phyloP scores from a whole-genome alignment of 2,329 filamentous ascomycete species.

The Macrophomina phaseolina region DNA sequence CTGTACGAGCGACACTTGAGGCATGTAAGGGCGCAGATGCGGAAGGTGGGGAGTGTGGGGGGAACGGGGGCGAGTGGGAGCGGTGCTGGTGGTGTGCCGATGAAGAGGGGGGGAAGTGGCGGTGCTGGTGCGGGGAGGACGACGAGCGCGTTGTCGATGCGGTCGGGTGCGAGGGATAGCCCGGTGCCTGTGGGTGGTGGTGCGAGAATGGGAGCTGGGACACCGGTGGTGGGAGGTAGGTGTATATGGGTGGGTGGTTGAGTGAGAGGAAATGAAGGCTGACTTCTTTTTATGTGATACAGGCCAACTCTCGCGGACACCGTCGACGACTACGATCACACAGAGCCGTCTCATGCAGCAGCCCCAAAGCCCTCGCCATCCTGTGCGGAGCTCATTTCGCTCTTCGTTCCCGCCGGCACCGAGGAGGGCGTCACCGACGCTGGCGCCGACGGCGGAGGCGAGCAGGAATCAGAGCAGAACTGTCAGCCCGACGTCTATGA shows the following conservation, averaged over 20 bases:
- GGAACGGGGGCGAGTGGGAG: constrained; percentile 49
- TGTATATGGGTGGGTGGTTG: background rate
- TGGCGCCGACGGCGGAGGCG: constrained; percentile 30
- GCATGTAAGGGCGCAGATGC: constrained; percentile 88
- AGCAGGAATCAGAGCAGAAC: constrained; percentile 35
- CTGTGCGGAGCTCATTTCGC: constrained; percentile 36
- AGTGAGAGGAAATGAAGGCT: background rate
- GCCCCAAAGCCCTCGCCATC: constrained; percentile 35
- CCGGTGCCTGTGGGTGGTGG: constrained; percentile 45
- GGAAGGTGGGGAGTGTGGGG: constrained; percentile 61
- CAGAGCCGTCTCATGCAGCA: constrained; percentile 31
- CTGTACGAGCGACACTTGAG: constrained; percentile 89
- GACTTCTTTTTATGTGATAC: background rate
- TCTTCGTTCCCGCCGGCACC: constrained; percentile 32
- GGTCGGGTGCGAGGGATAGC: constrained; percentile 57
- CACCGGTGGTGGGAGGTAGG: constrained; percentile 36
- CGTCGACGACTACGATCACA: constrained; percentile 56
- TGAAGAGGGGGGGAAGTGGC: constrained; percentile 60
- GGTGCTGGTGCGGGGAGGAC: constrained; percentile 47
- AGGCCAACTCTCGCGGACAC: constrained; percentile 49
- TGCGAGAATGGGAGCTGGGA: constrained; percentile 45
- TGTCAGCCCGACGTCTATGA: constrained; percentile 36
- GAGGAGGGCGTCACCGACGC: constrained; percentile 26
- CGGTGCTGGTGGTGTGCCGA: constrained; percentile 47
- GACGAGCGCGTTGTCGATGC: constrained; percentile 62